Conservation (phyloP, 1,284 basidiomycete genomes). For the Ustilago bromivora region DNA sequence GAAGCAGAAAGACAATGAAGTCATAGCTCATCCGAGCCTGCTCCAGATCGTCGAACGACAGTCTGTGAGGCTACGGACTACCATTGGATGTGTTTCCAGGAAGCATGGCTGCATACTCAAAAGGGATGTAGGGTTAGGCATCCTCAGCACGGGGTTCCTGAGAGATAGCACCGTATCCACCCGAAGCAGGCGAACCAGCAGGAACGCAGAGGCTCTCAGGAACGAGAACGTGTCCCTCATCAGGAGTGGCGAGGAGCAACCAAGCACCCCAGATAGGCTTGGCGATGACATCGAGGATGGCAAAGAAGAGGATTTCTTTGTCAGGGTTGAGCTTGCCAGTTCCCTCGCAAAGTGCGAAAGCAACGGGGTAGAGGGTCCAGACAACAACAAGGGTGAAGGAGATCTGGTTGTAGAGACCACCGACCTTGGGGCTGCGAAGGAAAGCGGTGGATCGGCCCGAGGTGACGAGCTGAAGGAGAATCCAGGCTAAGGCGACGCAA, state of each 20-base stretch:
- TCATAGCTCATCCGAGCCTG: not conserved
- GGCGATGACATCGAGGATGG: slow-evolving; percentile 59
- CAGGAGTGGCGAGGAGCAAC: slow-evolving; percentile 54
- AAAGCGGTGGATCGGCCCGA: slow-evolving; percentile 56
- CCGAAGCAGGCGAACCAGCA: slow-evolving; percentile 42
- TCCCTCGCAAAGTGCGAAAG: slow-evolving; percentile 58
- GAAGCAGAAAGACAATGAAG: not conserved
- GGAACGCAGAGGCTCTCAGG: slow-evolving; percentile 54
- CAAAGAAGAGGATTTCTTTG: slow-evolving; percentile 59
- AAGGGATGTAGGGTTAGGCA: slow-evolving; percentile 28
- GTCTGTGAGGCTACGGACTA: not conserved
- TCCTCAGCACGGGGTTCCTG: slow-evolving; percentile 58
- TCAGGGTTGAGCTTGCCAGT: slow-evolving; percentile 56
- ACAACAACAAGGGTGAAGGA: slow-evolving; percentile 56
- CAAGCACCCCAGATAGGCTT: slow-evolving; percentile 62
- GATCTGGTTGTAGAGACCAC: slow-evolving; percentile 60
- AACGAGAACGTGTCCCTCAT: slow-evolving; percentile 60
- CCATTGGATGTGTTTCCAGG: not conserved
- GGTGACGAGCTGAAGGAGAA: slow-evolving; percentile 51
- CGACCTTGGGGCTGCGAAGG: slow-evolving; percentile 60
- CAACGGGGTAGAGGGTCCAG: slow-evolving; percentile 59
- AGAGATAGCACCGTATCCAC: slow-evolving; percentile 57
- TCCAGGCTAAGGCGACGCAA: slow-evolving; percentile 49
- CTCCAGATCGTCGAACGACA: not conserved
- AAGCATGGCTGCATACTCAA: not conserved